Evolutionary conservation across 805 yeast genomes (phyloP), one percentile per base, ranked within the genome.

Genomic region (Diddensiella transvaalensis): DNA sequence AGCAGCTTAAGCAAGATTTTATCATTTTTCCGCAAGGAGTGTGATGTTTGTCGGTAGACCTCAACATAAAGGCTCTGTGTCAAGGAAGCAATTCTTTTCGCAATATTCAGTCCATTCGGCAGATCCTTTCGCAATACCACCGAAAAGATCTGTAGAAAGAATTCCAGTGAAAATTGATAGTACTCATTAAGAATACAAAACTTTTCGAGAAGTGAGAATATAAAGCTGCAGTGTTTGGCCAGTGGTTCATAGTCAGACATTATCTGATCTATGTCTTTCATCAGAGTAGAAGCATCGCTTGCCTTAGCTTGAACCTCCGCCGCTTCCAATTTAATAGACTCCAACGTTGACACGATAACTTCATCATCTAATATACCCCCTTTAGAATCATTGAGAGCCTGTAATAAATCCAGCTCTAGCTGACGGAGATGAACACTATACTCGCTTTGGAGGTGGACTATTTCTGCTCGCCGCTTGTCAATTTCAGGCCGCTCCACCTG

Each of bases 331-430:
- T 91, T 90, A 44, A 91, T 65, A 0, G 58, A 62, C 56, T 85
- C 93, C 42, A 90, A 68, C 1, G 83, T 78, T 3, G 71, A 65
- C 15, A 86, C 61, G 2, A 89, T 65, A 0, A 67, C 71, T 46
- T 80, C 81, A 61, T 85, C 80, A 3, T 88, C 95, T 26, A 90
- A 68, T 19, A 90, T 74, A 46, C 76, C 78, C 0, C 85, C 84
- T 18, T 74, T 69, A 0, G 85, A 68, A 3, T 74, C 73, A 53
- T 78, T 79, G 50, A 91, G 67, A 0, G 82, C 72, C 2, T 69
- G 65, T 50, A 90, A 68, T 5, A 90, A 69, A 6, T 75, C 73
- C 3, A 70, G 66, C 55, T 89, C 96, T 19, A 87, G 69, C 0
- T 60, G 57, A 37, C 75, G 71, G 42, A 90, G 64, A 13, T 73